Conservation (phyloP, 257 asterid species). For the Voacanga thouarsii region DNA sequence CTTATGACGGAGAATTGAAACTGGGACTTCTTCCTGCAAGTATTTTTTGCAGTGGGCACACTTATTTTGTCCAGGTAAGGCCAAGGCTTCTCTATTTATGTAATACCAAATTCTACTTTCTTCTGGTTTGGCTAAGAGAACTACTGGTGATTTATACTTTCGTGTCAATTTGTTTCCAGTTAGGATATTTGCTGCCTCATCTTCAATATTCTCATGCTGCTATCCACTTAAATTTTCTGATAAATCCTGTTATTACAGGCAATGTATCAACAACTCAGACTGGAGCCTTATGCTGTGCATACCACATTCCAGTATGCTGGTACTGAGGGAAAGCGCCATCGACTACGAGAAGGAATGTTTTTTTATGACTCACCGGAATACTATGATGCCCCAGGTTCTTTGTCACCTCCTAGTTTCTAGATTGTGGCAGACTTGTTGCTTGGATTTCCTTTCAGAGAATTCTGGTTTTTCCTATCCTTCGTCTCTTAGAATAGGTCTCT, state of each 20-base stretch:
- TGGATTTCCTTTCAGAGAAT: not conserved
- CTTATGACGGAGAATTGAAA: conserved; percentile 94
- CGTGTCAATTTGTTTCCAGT: not conserved
- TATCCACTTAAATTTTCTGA: not conserved
- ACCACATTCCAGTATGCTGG: conserved; percentile 98
- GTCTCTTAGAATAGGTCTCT: not conserved
- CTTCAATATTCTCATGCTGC: not conserved
- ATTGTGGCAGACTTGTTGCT: not conserved
- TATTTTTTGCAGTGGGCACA: conserved; percentile 97
- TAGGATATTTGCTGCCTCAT: not conserved
- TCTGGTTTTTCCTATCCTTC: not conserved
- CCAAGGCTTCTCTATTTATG: conserved; percentile 1
- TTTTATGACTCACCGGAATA: conserved; percentile 90
- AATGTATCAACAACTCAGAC: conserved; percentile 74
- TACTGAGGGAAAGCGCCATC: conserved; percentile 95
- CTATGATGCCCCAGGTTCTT: conserved; percentile 77
- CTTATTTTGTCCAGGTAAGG: conserved; percentile 92
- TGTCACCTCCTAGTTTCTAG: not conserved
- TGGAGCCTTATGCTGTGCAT: conserved; percentile 94
- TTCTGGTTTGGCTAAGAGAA: not conserved
- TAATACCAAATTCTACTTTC: not conserved
- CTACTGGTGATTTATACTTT: not conserved
- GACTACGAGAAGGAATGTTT: conserved; percentile 92
- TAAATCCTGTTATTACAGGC: conserved; percentile 41
- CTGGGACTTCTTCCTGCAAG: conserved; percentile 96